Evolutionary conservation across 352 stramenopile genomes (phyloP), one percentile per base, ranked within the genome.

Genomic region (Pythium rishiriense): DNA sequence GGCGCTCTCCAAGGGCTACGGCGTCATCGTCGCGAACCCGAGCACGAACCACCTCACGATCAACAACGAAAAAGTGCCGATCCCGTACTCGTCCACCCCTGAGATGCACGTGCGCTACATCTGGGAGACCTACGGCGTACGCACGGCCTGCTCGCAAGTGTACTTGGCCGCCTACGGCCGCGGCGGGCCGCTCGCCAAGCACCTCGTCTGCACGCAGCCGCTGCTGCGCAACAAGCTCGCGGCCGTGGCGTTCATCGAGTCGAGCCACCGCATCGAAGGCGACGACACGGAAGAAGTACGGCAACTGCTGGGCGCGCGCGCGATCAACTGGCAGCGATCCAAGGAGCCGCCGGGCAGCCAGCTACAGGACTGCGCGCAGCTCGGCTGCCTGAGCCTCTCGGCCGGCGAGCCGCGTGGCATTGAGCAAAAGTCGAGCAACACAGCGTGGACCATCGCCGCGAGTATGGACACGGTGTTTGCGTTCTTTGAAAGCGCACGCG

Each of bases 381-480:
- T 93, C 7, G 82, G 82, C 4, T 94, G 86, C 45, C 62, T 92
- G 33, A 90, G 83, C 66, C 74, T 94, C 0, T 93, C 84, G 19
- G 82, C 83, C 1, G 86, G 86, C 22, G 83, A 93, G 68, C 84
- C 83, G 7, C 76, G 75, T 17, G 73, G 71, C 24, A 68, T 65
- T 8, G 81, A 94, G 58, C 81, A 91, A 50, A 89, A 87, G 51
- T 88, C 76, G 10, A 87, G 75, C 1, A 94, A 93, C 63, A 94
- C 82, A 15, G 82, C 86, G 29, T 92, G 84, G 84, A 94, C 86
- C 0, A 94, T 93, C 64, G 80, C 73, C 1, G 82, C 82, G 4
- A 92, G 83, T 59, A 93, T 94, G 82, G 74, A 90, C 29, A 94
- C 83, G 4, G 82, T 93, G 2, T 93, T 94, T 63, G 83, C 86